Base-by-base conservation (phyloP, 768 basidiomycete species). In the Xerocomus brunneocitrinus region DNA sequence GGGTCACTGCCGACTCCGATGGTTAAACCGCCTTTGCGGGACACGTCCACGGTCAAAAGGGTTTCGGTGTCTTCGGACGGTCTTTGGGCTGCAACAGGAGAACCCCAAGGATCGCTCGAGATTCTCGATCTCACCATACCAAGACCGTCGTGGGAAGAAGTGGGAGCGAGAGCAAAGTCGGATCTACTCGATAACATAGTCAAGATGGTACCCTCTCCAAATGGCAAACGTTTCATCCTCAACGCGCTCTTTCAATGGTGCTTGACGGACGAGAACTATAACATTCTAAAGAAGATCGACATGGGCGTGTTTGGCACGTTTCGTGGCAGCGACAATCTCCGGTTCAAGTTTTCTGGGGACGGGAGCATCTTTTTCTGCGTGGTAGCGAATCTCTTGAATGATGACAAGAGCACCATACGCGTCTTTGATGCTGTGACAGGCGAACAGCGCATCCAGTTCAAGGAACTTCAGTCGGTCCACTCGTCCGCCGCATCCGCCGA, bases 31-130 rank as follows among this genome's bases (percentile, higher is more conserved):
- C 49, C 58, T 8, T 1, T 49, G 6, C 39, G 39, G 14, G 8
- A 27, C 16, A 0, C 10, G 9, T 1, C 8, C 3, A 32, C 10
- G 0, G 6, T 35, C 5, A 53, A 38, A 14, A 43, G 9, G 3
- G 25, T 63, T 32, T 52, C 63, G 1, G 31, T 67, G 25, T 68
- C 67, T 4, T 41, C 49, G 0, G 59, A 69, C 41, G 66, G 68
- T 0, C 47, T 19, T 19, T 53, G 54, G 55, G 46, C 62, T 8
- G 43, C 27, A 9, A 30, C 27, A 9, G 47, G 35, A 38, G 35
- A 48, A 16, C 34, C 47, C 5, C 24, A 24, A 27, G 47, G 47
- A 25, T 48, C 35, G 14, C 24, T 36, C 14, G 22, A 35, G 24
- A 48, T 48, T 14, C 8, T 35, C 9, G 47, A 48, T 38, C 47